phyloP scores from a whole-genome alignment of 2,329 filamentous ascomycete genomes.

The Gnomoniopsis smithogilvyi region DNA sequence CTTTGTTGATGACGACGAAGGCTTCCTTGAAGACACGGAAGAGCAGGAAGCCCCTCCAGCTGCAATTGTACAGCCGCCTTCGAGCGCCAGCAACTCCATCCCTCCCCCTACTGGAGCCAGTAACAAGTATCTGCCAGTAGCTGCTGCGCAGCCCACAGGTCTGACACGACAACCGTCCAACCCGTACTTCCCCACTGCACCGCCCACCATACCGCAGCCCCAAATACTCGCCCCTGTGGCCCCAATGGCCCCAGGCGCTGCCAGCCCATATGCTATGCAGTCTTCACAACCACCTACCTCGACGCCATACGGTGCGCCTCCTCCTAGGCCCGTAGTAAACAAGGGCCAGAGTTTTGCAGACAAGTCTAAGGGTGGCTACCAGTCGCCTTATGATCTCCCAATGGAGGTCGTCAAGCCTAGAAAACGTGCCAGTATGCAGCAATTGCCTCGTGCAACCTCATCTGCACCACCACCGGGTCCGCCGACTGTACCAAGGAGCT shows the following conservation, averaged over 20 bases:
- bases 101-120: slow-evolving; percentile 26
- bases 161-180: slow-evolving; percentile 21
- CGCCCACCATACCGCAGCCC: slow-evolving; percentile 16
- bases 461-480: slow-evolving; percentile 38
- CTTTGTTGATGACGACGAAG: slow-evolving; percentile 81
- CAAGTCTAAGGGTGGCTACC: slow-evolving; percentile 87
- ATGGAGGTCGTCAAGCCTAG: slow-evolving; percentile 78
- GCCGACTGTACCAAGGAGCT: slow-evolving; percentile 58
- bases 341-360: slow-evolving; percentile 82
- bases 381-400: slow-evolving; percentile 91
- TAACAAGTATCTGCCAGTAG: slow-evolving; percentile 32
- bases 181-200: slow-evolving; percentile 22
- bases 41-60: slow-evolving; percentile 32
- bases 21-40: slow-evolving; percentile 74
- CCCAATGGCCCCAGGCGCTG: slow-evolving; percentile 6
- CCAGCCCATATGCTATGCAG: slow-evolving; percentile 19
- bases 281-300: slow-evolving; percentile 26
- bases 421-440: slow-evolving; percentile 60
- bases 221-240: slow-evolving; percentile 17
- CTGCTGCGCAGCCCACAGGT: slow-evolving; percentile 22
- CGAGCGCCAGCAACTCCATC: slow-evolving; percentile 21
- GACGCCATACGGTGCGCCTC: slow-evolving; percentile 34
- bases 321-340: slow-evolving; percentile 41
- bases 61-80: slow-evolving; percentile 23
- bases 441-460: slow-evolving; percentile 41